Percentiles rank a stretch among this genome's conserved stretches.
phyloP scores from a whole-genome alignment of 495 filamentous ascomycete species.

The Penicillium nucicola region DNA sequence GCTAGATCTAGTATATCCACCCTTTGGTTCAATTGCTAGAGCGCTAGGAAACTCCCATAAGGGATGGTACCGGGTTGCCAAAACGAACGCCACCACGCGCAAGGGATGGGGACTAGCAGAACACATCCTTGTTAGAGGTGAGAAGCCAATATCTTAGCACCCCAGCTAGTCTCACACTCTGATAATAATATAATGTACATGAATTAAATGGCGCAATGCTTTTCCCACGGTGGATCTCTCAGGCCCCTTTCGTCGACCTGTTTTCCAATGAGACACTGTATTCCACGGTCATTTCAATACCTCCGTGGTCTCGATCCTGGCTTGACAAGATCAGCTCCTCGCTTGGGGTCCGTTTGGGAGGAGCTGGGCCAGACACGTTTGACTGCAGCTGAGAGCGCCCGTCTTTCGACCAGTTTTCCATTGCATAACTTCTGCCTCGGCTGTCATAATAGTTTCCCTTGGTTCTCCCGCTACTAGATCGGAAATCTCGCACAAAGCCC shows the following conservation, averaged over 20 bases:
- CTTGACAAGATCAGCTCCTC: constrained; percentile 44
- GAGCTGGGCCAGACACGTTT: constrained; percentile 20
- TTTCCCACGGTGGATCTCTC: background rate
- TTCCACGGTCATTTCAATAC: constrained; percentile 47
- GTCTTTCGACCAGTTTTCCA: constrained; percentile 34
- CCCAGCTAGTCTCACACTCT: background rate
- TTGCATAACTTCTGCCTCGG: constrained; percentile 21
- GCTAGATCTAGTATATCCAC: background rate
- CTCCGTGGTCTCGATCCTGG: constrained; percentile 21
- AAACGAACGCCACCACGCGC: too few relatives aligned
- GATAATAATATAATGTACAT: background rate
- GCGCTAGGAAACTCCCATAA: too few relatives aligned
- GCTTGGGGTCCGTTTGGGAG: constrained; percentile 31
- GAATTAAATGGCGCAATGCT: background rate
- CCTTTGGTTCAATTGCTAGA: background rate
- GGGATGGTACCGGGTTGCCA: too few relatives aligned
- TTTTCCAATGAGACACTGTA: constrained; percentile 38
- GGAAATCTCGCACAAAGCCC: constrained; percentile 31
- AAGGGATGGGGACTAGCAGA: too few relatives aligned
- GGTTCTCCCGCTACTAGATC: constrained; percentile 15
- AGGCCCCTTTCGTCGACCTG: background rate
- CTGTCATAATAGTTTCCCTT: constrained; percentile 21
- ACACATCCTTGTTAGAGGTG: too few relatives aligned
- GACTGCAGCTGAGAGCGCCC: constrained; percentile 26
- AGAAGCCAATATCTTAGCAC: background rate